phyloP scores from a whole-genome alignment of 345 rosid genomes.

The Mercurialis annua region DNA sequence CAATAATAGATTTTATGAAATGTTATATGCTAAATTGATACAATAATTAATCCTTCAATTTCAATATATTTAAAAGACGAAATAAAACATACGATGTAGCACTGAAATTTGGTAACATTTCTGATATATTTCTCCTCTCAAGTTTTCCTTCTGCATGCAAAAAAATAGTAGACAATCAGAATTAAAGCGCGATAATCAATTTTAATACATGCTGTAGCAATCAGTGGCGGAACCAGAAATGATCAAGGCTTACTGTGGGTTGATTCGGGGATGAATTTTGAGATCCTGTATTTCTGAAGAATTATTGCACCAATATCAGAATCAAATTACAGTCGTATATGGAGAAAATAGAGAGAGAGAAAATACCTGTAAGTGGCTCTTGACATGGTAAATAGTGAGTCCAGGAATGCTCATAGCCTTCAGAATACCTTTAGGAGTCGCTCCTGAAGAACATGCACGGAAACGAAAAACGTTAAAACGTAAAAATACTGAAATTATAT shows the following conservation, averaged over 20 bases:
- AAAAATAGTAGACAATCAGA: not conserved
- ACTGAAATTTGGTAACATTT: constrained; percentile 55
- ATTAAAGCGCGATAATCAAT: too few relatives aligned
- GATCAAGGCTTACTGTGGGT: constrained; percentile 35
- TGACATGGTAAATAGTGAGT: constrained; percentile 63
- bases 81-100: constrained; percentile 37
- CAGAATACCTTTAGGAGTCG: constrained; percentile 62
- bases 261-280: constrained; percentile 52
- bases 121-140: constrained; percentile 50
- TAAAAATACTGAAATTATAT: too few relatives aligned
- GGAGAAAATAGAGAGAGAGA: not conserved
- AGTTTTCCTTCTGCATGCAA: constrained; percentile 41
- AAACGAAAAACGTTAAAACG: too few relatives aligned
- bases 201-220: too few relatives aligned
- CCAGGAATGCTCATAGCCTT: constrained; percentile 48
- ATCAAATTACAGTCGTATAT: not conserved
- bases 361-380: constrained; percentile 70
- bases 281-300: constrained; percentile 62
- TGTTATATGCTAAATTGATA: not conserved
- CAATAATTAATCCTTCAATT: not conserved
- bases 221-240: not conserved
- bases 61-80: not conserved
- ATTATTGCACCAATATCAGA: not conserved
- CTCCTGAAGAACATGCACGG: constrained; percentile 35
- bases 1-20: not conserved